A percentile compares a stretch with the other conserved stretches of the same genome.
phyloP scores from a whole-genome alignment of 805 yeast species.

The Candida yuanshanica region DNA sequence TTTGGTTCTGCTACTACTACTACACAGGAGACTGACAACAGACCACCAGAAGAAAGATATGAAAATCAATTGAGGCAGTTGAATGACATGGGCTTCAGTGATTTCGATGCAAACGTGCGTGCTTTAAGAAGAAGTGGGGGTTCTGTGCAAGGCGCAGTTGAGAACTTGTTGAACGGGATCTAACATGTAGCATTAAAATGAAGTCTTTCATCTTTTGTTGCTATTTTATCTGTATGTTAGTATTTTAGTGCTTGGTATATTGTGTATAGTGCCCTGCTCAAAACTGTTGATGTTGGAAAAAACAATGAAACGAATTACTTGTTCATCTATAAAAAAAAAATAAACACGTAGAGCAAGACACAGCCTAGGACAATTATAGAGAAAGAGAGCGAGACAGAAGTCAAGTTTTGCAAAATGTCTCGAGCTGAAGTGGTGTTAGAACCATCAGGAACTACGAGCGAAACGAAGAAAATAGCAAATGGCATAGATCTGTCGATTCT shows the following conservation, averaged over 20 bases:
- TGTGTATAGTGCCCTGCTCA: too few relatives aligned
- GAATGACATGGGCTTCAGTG: constrained; percentile 83
- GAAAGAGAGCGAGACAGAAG: too few relatives aligned
- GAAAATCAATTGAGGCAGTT: constrained; percentile 67
- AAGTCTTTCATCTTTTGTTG: background rate
- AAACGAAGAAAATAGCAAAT: background rate
- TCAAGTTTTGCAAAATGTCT: too few relatives aligned
- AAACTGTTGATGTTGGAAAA: too few relatives aligned
- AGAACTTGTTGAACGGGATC: constrained; percentile 63
- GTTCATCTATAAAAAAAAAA: too few relatives aligned
- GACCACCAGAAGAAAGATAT: constrained; percentile 79
- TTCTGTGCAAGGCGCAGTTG: constrained; percentile 94
- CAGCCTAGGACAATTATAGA: too few relatives aligned
- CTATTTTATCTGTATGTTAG: background rate
- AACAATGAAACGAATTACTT: too few relatives aligned
- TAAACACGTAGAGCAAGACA: too few relatives aligned
- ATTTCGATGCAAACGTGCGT: constrained; percentile 84
- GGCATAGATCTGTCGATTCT: background rate
- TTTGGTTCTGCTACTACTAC: constrained; percentile 10
- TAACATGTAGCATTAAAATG: too few relatives aligned
- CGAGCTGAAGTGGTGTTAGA: background rate
- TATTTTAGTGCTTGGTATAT: background rate
- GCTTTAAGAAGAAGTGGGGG: constrained; percentile 96
- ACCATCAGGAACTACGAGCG: background rate
- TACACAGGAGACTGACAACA: constrained; percentile 36